A percentile compares a stretch with the other conserved stretches of the same genome.
These are phyloP conservation scores for Blastobotrys capitulatus DNA, from an alignment of 1,139 yeast species.

Conservation along the genomic window DNA sequence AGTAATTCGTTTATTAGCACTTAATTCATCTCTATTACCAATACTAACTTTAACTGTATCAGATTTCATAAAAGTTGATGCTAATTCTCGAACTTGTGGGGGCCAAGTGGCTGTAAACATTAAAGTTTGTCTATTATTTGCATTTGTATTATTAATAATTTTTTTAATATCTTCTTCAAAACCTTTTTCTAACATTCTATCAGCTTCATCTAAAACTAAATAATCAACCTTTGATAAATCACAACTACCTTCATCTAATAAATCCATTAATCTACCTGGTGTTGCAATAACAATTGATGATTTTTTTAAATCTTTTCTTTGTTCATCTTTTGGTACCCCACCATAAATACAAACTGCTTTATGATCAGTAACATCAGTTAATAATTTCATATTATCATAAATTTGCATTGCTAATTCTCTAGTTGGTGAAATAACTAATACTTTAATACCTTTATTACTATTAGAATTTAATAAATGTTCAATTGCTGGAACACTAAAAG, in stretches of 20 bases:
- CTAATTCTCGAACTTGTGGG: slow-evolving; percentile 87
- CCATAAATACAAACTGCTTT: slow-evolving; percentile 88
- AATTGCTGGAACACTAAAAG: slow-evolving; percentile 97
- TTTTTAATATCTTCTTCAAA: slow-evolving; percentile 92
- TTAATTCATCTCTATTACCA: slow-evolving; percentile 89
- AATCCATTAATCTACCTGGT: slow-evolving; percentile 91
- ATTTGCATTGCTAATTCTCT: slow-evolving; percentile 96
- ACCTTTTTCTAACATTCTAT: slow-evolving; percentile 95
- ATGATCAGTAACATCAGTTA: slow-evolving; percentile 57
- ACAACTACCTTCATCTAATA: slow-evolving; percentile 82
- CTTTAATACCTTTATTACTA: slow-evolving; percentile 50
- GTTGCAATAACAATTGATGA: slow-evolving; percentile 89
- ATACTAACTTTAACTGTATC: slow-evolving; percentile 81
- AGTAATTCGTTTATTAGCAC: slow-evolving; percentile 89
- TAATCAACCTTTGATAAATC: slow-evolving; percentile 64
- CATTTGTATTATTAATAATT: slow-evolving; percentile 55
- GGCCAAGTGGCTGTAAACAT: slow-evolving; percentile 94
- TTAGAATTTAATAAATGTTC: slow-evolving; percentile 44
- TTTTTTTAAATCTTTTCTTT: slow-evolving; percentile 57
- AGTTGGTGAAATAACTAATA: slow-evolving; percentile 89
- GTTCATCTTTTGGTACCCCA: slow-evolving; percentile 95
- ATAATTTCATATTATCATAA: slow-evolving; percentile 69
- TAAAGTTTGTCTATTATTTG: slow-evolving; percentile 61
- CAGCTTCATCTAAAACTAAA: slow-evolving; percentile 94
- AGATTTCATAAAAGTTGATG: slow-evolving; percentile 65